Evolutionary conservation across 2,329 filamentous ascomycete species (phyloP), one percentile per base, ranked within the genome.

Genomic region (Neonectria neomacrospora): DNA sequence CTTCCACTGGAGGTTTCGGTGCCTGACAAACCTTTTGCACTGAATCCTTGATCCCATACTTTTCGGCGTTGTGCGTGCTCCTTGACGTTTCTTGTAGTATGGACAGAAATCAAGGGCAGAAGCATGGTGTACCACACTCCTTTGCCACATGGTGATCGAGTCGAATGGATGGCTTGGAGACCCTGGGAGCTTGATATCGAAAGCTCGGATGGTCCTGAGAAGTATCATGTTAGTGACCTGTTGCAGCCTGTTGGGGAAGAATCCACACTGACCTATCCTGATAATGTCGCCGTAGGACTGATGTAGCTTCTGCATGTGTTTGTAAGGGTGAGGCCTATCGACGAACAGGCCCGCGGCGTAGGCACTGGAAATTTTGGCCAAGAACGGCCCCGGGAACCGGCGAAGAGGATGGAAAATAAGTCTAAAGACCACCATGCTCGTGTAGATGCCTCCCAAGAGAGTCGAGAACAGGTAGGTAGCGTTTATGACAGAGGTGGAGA

Each of bases 311-410:
- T 53, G 53, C 8, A 53, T 32, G 12, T 62, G 47, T 3, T 48
- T 30, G 23, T 37, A 58, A 5, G 47, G 9, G 22, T 58, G 59
- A 7, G 34, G 26, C 8, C 16, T 32, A 14, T 57, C 53, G n/a
- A 45, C 20, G 9, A 54, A 23, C 1, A 62, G 9, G 1, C 22
- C 6, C 5, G 41, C 26, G 6, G 34, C 37, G 18, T 62, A 62
- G 11, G 53, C 16, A 16, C 26, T 57, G 1, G 59, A 32, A 30
- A 62, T 10, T 1, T 54, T 37, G n/a, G 59, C 39, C 7, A 41
- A 6, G 14, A 57, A 54, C 6, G 59, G 59, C 2, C 59, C 59
- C 0, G 59, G 54, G n/a, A 63, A 62, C 7, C n/a, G 56, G 11
- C 56, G 26, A 7, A 58, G 30, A 2, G 47, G 56, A 18, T 58